These are phyloP conservation scores for Tetrahymena malaccensis DNA, from an alignment of 73 alveolate species.

Conservation along the genomic window DNA sequence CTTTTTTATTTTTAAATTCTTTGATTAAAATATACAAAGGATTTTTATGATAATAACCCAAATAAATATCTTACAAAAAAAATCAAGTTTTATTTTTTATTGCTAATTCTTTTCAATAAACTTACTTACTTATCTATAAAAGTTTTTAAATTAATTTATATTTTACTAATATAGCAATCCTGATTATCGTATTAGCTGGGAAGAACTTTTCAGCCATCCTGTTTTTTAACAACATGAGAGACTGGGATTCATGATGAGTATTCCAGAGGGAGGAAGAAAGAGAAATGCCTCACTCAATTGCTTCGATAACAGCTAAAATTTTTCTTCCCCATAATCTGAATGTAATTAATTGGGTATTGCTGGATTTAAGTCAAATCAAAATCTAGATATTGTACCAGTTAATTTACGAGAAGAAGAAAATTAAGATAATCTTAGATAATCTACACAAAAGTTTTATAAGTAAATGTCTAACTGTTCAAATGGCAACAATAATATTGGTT, in stretches of 20 bases:
- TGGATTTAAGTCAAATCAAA: neutral
- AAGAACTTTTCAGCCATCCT: neutral
- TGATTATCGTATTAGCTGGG: neutral
- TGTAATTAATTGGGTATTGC: neutral
- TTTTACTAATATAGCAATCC: neutral
- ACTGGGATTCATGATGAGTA: neutral
- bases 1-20: neutral
- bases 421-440: neutral
- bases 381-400: neutral
- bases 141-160: neutral
- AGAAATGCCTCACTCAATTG: neutral
- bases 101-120: too few species aligned
- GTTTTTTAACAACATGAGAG: neutral
- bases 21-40: neutral
- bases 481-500: neutral
- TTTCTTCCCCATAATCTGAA: neutral
- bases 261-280: neutral
- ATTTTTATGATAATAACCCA: too few species aligned
- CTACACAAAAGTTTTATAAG: neutral
- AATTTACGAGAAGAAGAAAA: neutral
- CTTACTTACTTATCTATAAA: too few species aligned
- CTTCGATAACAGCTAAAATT: neutral
- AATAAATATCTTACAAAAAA: neutral
- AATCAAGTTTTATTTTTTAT: neutral
- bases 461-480: neutral